phyloP scores from a whole-genome alignment of 1,139 yeast genomes.

The Yamadazyma triangularis region DNA sequence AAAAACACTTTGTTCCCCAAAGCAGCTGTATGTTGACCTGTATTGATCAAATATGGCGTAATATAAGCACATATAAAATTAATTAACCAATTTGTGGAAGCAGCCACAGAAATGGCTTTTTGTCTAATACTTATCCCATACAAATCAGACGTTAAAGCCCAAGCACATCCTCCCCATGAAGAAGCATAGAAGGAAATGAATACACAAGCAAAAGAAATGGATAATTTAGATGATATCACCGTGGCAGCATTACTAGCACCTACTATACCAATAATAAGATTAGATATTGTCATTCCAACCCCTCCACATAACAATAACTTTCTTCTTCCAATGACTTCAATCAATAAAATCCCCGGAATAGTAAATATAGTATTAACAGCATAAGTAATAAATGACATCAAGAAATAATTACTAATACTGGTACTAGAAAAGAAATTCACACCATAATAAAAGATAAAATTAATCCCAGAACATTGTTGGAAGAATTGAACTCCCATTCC shows the following conservation, averaged over 20 bases:
- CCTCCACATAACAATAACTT: constrained; percentile 60
- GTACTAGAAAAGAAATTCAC: constrained; percentile 65
- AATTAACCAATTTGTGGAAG: constrained; percentile 78
- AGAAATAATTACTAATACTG: constrained; percentile 55
- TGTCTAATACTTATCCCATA: constrained; percentile 71
- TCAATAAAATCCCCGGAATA: constrained; percentile 64
- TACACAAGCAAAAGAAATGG: constrained; percentile 62
- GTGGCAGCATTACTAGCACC: constrained; percentile 51
- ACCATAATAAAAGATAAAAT: constrained; percentile 76
- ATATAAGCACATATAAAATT: constrained; percentile 70
- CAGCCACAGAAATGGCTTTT: constrained; percentile 67
- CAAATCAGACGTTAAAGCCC: constrained; percentile 75
- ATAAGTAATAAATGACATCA: constrained; percentile 67
- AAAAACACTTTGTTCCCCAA: constrained; percentile 67
- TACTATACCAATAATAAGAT: constrained; percentile 61
- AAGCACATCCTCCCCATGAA: constrained; percentile 77
- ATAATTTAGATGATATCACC: constrained; percentile 25
- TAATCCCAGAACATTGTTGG: constrained; percentile 76
- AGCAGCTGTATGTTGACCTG: constrained; percentile 58
- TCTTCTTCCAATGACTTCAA: constrained; percentile 67
- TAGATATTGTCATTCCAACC: constrained; percentile 56
- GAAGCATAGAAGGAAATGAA: constrained; percentile 73
- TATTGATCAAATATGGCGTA: constrained; percentile 68
- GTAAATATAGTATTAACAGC: constrained; percentile 68
- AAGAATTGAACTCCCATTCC: constrained; percentile 67